Evolutionary conservation across 2,329 filamentous ascomycete species (phyloP).

Genomic region (Cladosporium sp.): DNA sequence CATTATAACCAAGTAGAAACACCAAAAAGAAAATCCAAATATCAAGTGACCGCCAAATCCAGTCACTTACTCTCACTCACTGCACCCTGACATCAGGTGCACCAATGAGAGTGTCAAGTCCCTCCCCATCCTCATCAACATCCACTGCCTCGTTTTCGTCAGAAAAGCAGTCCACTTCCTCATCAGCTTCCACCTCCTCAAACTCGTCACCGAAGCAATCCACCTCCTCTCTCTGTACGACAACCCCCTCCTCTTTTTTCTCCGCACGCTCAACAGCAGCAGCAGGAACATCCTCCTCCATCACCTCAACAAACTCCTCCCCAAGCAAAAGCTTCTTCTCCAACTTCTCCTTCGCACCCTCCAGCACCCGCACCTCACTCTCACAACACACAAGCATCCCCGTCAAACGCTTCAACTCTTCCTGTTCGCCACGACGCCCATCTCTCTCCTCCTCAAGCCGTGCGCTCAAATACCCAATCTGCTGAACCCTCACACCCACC

Average conservation of each 20-base stretch:
- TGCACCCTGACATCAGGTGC: not conserved
- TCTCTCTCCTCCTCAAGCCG: not conserved
- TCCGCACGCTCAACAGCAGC: not conserved
- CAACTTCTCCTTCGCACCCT: slow-evolving; percentile 25
- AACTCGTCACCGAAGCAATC: not conserved
- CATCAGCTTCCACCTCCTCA: not conserved
- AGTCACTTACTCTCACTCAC: not conserved
- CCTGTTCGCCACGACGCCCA: not conserved
- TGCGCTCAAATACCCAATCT: not conserved
- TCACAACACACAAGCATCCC: not conserved
- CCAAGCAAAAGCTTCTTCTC: slow-evolving; percentile 24
- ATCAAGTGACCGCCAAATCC: not conserved
- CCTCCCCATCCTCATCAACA: not conserved
- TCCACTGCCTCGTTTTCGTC: not conserved
- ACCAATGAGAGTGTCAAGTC: not conserved
- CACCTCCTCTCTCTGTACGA: not conserved
- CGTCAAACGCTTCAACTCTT: not conserved
- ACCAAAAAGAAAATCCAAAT: not conserved
- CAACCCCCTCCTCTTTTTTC: slow-evolving; percentile 14
- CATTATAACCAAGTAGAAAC: not conserved
- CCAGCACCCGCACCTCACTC: slow-evolving; percentile 8
- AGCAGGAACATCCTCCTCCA: slow-evolving; percentile 26
- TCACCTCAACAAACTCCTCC: slow-evolving; percentile 25
- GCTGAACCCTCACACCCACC: not conserved
- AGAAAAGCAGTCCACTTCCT: not conserved